Evolutionary conservation across 352 stramenopile genomes (phyloP).

Genomic region (Globisporangium heterothallicum): DNA sequence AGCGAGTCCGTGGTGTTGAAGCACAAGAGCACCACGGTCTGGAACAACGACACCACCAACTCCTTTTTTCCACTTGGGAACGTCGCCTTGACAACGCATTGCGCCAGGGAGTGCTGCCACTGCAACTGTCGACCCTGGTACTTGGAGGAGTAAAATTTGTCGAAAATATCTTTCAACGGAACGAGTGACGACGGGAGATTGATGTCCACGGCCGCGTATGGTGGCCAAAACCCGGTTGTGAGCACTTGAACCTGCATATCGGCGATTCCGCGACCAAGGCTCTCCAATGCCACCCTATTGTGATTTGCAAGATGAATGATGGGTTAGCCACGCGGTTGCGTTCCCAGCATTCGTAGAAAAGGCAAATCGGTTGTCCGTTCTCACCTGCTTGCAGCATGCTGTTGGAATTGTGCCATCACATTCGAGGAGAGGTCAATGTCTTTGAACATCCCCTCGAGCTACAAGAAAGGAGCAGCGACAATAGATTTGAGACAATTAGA

Average conservation of each 20-base stretch:
- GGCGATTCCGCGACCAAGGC: conserved; percentile 40
- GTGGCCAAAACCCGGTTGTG: conserved; percentile 97
- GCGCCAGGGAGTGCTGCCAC: conserved; percentile 88
- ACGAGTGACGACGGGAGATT: conserved; percentile 60
- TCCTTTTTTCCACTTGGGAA: conserved; percentile 86
- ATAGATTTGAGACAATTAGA: neutral
- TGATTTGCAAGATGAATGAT: neutral
- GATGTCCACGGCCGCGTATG: conserved; percentile 85
- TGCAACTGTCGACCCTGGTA: conserved; percentile 86
- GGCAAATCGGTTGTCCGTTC: conserved; percentile 1
- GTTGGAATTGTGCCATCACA: conserved; percentile 90
- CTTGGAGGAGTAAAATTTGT: conserved; percentile 87
- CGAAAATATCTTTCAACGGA: conserved; percentile 78
- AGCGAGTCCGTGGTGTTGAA: conserved; percentile 69
- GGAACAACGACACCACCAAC: conserved; percentile 82
- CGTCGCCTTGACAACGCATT: conserved; percentile 83
- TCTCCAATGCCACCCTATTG: conserved; percentile 43
- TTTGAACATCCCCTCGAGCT: conserved; percentile 99
- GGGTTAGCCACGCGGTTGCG: neutral
- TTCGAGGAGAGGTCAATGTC: conserved; percentile 97
- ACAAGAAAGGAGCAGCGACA: conserved; percentile 11
- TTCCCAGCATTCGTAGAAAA: neutral
- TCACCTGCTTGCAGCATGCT: conserved; percentile 73
- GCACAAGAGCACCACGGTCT: conserved; percentile 83
- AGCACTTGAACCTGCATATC: conserved; percentile 97